Base-by-base conservation (phyloP, 352 stramenopile species). In the Stephanocyclus meneghinianus region DNA sequence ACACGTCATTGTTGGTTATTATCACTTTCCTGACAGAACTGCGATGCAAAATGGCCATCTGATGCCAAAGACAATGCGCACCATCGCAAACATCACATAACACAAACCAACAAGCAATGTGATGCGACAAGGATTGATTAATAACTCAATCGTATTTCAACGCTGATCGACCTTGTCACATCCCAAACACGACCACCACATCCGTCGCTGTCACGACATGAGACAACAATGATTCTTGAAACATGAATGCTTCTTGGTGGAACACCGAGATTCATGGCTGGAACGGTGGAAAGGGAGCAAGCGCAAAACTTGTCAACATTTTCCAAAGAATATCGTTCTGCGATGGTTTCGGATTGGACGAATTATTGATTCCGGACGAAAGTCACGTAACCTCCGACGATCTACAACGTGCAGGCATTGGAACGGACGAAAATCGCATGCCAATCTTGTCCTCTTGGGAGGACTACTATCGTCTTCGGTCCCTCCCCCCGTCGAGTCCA, bases 401-500 rank as follows among this genome's bases (percentile, higher is more conserved):
- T 70, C 61, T 78, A 15, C 50, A 77, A 18, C 47, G 63, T 15
- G 21, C 72, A 48, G 48, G 59, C 29, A 57, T 79, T 56, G 16
- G 45, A 50, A 68, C 29, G n/a, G 69, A 91, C 75, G 45, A 70
- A 29, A 40, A 81, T 30, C 74, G 76, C 13, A 50, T 92, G 2
- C 65, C 81, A 21, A 69, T 62, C 7, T 44, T 93, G 7, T 67
- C 59, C 2, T 85, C 70, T 4, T 93, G 89, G 89, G 60, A 88
- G 64, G 78, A 92, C 4, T 93, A 91, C 48, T 93, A 92, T 60
- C 11, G 42, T 3, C 65, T 93, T 6, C 79, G 89, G n/a, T 53
- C 63, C 16, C 76, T 93, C 42, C 67, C 83, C 1, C 26, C 71
- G 1, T 73, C 72, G 2, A 91, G 83, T 82, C 87, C 87, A n/a